A percentile compares a stretch with the other conserved stretches of the same genome.
phyloP scores from a whole-genome alignment of 352 stramenopile genomes.

The Paralagenidium karlingii region DNA sequence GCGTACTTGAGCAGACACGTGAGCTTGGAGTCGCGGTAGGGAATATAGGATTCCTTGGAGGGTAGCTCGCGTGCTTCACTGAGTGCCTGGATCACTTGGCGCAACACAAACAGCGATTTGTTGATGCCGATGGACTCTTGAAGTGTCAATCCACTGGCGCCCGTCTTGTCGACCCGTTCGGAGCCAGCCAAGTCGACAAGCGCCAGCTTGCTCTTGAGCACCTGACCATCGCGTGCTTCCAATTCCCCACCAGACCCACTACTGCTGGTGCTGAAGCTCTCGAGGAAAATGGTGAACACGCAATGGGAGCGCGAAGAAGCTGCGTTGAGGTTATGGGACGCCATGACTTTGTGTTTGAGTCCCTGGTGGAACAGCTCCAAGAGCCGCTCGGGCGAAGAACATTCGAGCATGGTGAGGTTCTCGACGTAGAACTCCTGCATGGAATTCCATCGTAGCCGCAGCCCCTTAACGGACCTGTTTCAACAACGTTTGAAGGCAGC shows the following conservation, averaged over 20 bases:
- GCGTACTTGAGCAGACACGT: constrained; percentile 47
- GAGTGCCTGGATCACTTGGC: constrained; percentile 39
- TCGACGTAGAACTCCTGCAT: constrained; percentile 49
- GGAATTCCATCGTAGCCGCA: constrained; percentile 31
- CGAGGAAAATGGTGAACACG: constrained; percentile 40
- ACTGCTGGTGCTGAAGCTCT: constrained; percentile 19
- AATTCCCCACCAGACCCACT: no score
- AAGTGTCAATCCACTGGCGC: constrained; percentile 30
- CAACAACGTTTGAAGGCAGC: no score
- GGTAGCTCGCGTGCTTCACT: constrained; percentile 12
- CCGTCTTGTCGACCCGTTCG: constrained; percentile 43
- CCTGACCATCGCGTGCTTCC: constrained; percentile 16
- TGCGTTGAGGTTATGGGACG: constrained; percentile 36
- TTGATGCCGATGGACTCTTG: constrained; percentile 52
- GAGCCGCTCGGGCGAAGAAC: constrained; percentile 23
- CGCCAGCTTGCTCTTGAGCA: constrained; percentile 34
- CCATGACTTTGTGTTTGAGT: constrained; percentile 48
- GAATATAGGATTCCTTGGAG: constrained; percentile 17
- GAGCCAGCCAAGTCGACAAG: constrained; percentile 52
- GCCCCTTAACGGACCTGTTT: constrained; percentile 5
- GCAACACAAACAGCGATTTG: constrained; percentile 46
- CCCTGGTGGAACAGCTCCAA: constrained; percentile 36
- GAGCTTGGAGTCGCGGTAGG: constrained; percentile 53
- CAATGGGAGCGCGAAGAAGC: constrained; percentile 39
- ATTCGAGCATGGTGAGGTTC: constrained; percentile 29